Percentiles rank a stretch among this genome's conserved stretches.
Evolutionary conservation across 1,284 basidiomycete genomes (phyloP).

Genomic region (Puccinia novopanici): DNA sequence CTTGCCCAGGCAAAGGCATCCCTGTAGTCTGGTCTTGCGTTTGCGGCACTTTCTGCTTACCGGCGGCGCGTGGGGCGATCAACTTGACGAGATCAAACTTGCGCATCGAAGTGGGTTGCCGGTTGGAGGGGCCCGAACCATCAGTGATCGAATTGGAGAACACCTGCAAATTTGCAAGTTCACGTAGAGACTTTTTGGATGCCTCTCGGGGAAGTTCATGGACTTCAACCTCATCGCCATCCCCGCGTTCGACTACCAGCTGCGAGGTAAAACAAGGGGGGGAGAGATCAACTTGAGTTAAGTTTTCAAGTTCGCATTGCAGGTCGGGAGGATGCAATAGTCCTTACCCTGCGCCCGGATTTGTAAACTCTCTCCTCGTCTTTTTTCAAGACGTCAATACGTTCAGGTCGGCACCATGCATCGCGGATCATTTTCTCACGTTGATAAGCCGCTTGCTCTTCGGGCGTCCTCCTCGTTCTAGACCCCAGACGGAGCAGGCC

Average conservation of each 20-base stretch:
- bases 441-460: slow-evolving; percentile 32
- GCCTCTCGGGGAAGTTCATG: slow-evolving; percentile 7
- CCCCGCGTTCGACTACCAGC: slow-evolving; percentile 41
- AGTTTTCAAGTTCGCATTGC: not conserved
- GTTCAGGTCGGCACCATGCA: slow-evolving; percentile 43
- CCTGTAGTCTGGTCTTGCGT: not conserved
- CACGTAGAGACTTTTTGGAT: slow-evolving; percentile 12
- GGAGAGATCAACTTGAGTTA: not conserved
- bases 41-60: not conserved
- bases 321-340: not conserved
- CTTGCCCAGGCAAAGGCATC: slow-evolving; percentile 31
- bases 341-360: slow-evolving; percentile 19
- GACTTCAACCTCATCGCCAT: slow-evolving; percentile 49
- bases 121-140: not conserved
- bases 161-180: slow-evolving; percentile 1
- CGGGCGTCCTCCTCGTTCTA: slow-evolving; percentile 18
- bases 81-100: slow-evolving; percentile 29
- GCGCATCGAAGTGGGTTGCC: not conserved
- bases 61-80: slow-evolving; percentile 3
- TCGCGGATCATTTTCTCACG: slow-evolving; percentile 40
- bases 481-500: slow-evolving; percentile 18
- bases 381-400: slow-evolving; percentile 30
- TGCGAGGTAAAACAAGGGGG: not conserved
- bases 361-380: slow-evolving; percentile 42
- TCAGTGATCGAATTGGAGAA: not conserved